Evolutionary conservation across 768 basidiomycete genomes (phyloP), one percentile per base, ranked within the genome.

Genomic region (Calvatia gigantea): DNA sequence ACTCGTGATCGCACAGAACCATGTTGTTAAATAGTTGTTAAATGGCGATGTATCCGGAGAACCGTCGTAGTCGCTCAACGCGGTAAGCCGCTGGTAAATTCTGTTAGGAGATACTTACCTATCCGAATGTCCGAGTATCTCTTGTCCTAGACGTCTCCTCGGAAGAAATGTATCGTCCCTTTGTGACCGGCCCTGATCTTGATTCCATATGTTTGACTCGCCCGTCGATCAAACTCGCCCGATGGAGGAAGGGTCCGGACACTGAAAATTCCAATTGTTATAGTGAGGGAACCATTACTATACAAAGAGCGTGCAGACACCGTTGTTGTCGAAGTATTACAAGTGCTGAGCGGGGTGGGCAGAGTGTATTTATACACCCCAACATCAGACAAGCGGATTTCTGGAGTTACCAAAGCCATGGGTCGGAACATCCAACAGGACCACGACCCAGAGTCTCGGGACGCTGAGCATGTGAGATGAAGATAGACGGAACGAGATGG

Each of bases 351-450:
- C 42, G 51, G 29, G 43, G 32, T 52, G 51, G n/a, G 32, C 38
- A 21, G 25, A 9, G 39, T n/a, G 43, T 15, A 31, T 52, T 17
- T 44, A 27, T 32, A 32, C 51, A 42, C 41, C 43, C 44, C 41
- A 43, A 44, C 42, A 43, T 45, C 33, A n/a, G 52, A 41, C 17
- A 37, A n/a, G 43, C 25, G 28, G 28, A 31, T 35, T 21, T 8
- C 46, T 32, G 23, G 52, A 54, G 52, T 54, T 54, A 54, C 43
- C 52, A 45, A 32, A 42, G n/a, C 37, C 43, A 38, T n/a, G 52
- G 52, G 52, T 45, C 52, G 15, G 29, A 32, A 19, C 15, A 43
- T 21, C 51, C 17, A 53, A 53, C 41, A 43, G 17, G 31, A 43
- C 51, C 28, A 21, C n/a, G 42, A 53, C 41, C 51, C 51, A 31